A percentile compares a stretch with the other conserved stretches of the same genome.
Evolutionary conservation across 2,329 filamentous ascomycete genomes (phyloP).

Genomic region (Apiospora saccharicola): DNA sequence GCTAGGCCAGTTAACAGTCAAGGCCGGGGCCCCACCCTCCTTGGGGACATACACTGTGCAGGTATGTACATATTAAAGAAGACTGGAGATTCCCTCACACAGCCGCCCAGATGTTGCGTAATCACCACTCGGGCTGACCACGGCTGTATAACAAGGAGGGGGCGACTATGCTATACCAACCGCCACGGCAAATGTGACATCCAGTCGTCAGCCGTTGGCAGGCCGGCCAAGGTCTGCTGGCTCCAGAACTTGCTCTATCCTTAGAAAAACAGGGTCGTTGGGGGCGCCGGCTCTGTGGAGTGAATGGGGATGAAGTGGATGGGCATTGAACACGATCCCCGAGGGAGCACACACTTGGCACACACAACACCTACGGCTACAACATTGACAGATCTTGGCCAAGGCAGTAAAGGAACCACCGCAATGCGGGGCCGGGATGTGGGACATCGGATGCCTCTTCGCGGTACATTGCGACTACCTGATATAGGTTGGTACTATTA

Average conservation of each 20-base stretch:
- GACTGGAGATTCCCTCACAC: background rate
- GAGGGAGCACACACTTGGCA: background rate
- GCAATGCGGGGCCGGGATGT: background rate
- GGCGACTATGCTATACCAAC: background rate
- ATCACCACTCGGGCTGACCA: conserved; percentile 4
- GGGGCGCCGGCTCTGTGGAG: conserved; percentile 11
- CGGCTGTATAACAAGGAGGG: background rate
- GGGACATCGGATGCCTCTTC: conserved; percentile 9
- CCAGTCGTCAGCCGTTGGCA: background rate
- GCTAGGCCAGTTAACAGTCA: background rate
- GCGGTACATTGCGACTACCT: background rate
- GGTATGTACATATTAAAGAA: background rate
- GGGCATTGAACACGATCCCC: conserved; percentile 5
- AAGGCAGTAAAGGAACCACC: background rate
- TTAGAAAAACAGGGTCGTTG: background rate
- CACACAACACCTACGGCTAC: background rate
- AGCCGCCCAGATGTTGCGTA: conserved; percentile 16
- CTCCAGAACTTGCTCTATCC: background rate
- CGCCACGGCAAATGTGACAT: background rate
- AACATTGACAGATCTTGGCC: conserved; percentile 9
- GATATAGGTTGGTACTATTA: no score
- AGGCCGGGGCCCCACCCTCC: background rate
- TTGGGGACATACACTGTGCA: background rate
- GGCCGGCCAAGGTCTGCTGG: conserved; percentile 1
- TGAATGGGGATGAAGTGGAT: conserved; percentile 5